phyloP scores from a whole-genome alignment of 108 stramenopile genomes.

The Conticribra weissflogii region DNA sequence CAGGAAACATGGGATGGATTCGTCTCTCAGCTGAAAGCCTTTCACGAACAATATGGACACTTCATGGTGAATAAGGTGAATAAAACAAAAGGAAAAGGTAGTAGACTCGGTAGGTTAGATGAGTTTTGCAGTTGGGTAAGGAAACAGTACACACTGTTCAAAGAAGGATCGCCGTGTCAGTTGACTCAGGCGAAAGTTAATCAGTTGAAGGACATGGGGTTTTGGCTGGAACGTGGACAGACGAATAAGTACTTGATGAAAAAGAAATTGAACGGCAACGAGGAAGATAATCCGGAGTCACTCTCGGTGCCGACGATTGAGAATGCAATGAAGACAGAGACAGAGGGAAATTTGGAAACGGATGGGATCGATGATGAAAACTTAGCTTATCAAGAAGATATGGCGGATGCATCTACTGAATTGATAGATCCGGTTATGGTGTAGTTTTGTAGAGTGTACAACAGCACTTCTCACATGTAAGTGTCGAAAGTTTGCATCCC shows the following conservation, averaged over 20 bases:
- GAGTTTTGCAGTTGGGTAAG: conserved; percentile 12
- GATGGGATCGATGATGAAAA: too few relatives aligned
- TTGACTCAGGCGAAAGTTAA: conserved; percentile 1
- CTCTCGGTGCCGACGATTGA: conserved; percentile 1
- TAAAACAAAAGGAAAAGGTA: background rate
- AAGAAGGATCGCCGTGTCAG: conserved; percentile 7
- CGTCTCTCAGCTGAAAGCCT: background rate
- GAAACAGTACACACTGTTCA: conserved; percentile 10
- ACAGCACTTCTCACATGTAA: too few relatives aligned
- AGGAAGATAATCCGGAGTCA: background rate
- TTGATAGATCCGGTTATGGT: background rate
- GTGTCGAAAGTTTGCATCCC: too few relatives aligned
- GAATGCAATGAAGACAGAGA: background rate
- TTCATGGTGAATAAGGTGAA: conserved; percentile 14
- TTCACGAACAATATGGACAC: conserved; percentile 6
- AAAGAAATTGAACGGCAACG: background rate
- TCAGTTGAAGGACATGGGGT: conserved; percentile 12
- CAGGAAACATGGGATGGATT: conserved; percentile 12
- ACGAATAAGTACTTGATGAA: background rate
- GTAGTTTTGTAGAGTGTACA: too few relatives aligned
- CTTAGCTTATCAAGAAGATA: background rate
- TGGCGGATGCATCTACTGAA: background rate
- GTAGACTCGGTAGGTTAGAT: background rate
- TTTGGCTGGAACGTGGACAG: conserved; percentile 10
- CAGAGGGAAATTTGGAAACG: background rate